Base-by-base conservation (phyloP, 495 filamentous ascomycete genomes). In the Aspergillus asperescens region DNA sequence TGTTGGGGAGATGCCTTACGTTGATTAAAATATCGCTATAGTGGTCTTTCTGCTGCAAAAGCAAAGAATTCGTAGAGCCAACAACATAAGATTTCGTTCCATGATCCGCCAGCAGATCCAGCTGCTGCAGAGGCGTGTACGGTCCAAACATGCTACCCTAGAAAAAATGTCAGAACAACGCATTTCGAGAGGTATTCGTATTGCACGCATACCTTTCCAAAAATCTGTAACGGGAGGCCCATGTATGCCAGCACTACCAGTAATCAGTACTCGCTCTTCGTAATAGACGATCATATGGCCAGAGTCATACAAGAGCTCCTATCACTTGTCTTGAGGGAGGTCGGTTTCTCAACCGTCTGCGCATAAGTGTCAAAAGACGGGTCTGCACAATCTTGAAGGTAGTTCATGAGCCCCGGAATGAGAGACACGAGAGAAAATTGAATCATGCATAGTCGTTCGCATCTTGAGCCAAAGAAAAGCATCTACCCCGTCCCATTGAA, bases 21-120 rank as follows among this genome's bases (percentile, higher is more conserved):
- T 98, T 97, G 60, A 98, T 90, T 50, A 98, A 75, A 35, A 97
- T 90, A 59, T 98, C 93, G 68, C 90, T 94, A 68, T 98, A 97
- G n/a, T 90, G 82, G 61, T 98, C 93, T 66, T 83, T 92, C 60
- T 97, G 93, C 57, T 96, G 90, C 39, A 98, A 69, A 23, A 98
- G 77, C 37, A 98, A 74, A 13, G 90, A 94, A 64, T 98, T 98
- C 22, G 93, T 98, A 35, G 91, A 96, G 50, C 93, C 93, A 51
- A 97, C 93, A 32, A 98, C 86, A 63, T 97, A 97, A 8, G 90
- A 95, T 71, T 94, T 97, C 13, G 94, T 98, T 15, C 88, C 90
- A 54, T 90, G 81, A 65, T 98, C 93, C 41, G 93, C 91, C 19
- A 98, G 80, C 50, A 96, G 73, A 70, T 98, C 93, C 48, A 98